Base-by-base conservation (phyloP, 2,329 filamentous ascomycete genomes). In the Trichoderma sp. region DNA sequence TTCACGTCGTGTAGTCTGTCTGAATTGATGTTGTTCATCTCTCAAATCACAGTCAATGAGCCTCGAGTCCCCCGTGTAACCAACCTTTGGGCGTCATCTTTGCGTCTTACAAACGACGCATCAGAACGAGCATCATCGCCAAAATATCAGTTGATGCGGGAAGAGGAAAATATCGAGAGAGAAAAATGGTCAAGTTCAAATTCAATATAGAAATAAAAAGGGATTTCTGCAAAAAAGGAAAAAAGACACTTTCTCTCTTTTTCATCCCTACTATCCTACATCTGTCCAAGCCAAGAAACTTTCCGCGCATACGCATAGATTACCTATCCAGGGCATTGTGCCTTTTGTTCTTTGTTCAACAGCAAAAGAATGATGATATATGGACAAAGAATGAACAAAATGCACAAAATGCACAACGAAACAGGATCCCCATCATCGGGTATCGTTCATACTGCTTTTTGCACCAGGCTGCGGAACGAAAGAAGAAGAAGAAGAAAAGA, bases 221-320 rank as follows among this genome's bases (percentile, higher is more conserved):
- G 30, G 32, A 14, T 34, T 14, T 56, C 37, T 58, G n/a, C 39
- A 58, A 54, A 49, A 46, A 43, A 11, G 39, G 16, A 32, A 59
- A 59, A 34, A 34, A 49, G 16, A 21, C 30, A 28, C 37, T 49
- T 56, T 56, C 64, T 39, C 59, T 52, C 32, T 34, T 34, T 43
- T 43, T 43, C 64, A 43, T 60, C 60, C 70, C 32, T 34, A 34
- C 11, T 71, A 70, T 59, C 60, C 64, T 71, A 68, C 63, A 68
- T 59, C 52, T 58, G 58, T 66, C 52, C 49, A 71, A 58, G 49
- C 46, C 56, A 69, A 46, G 55, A 34, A 34, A 32, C 8, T 5
- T 59, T 59, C 64, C 55, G 55, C 54, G 46, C 55, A 67, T 67
- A 67, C 64, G 59, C 63, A 58, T 66, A 56, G 52, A 56, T 43